Evolutionary conservation across 352 stramenopile species (phyloP).

Genomic region (Phytophthora foliorum): DNA sequence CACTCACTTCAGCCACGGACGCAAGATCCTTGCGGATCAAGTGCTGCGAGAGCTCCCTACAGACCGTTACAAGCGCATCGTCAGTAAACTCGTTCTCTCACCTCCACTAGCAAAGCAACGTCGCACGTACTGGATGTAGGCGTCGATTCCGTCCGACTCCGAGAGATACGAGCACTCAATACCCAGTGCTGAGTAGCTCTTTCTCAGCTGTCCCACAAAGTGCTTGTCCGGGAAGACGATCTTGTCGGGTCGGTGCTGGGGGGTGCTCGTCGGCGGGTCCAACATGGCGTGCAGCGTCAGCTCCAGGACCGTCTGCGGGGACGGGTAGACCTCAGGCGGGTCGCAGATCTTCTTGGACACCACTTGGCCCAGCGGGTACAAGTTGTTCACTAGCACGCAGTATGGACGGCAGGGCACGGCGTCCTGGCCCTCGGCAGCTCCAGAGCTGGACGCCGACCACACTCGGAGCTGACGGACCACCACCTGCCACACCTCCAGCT

Average conservation of each 20-base stretch:
- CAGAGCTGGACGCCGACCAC: slow-evolving; percentile 81
- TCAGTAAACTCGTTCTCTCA: neutral
- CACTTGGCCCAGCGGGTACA: slow-evolving; percentile 88
- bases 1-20: slow-evolving; percentile 79
- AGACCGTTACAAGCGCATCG: neutral
- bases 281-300: slow-evolving; percentile 82
- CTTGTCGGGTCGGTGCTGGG: slow-evolving; percentile 88
- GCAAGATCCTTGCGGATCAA: slow-evolving; percentile 87
- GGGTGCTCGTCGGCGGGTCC: slow-evolving; percentile 74
- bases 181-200: slow-evolving; percentile 75
- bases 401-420: slow-evolving; percentile 84
- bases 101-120: neutral
- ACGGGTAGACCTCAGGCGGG: slow-evolving; percentile 83
- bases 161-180: slow-evolving; percentile 90
- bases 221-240: slow-evolving; percentile 87
- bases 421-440: slow-evolving; percentile 62
- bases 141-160: slow-evolving; percentile 87
- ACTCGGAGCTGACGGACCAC: slow-evolving; percentile 89
- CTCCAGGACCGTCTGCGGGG: slow-evolving; percentile 69
- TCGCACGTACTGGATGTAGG: slow-evolving; percentile 79
- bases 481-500: slow-evolving; percentile 90
- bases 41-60: slow-evolving; percentile 81
- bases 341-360: slow-evolving; percentile 90
- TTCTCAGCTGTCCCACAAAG: slow-evolving; percentile 78
- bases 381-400: slow-evolving; percentile 89